These are phyloP conservation scores for Dioscorea alata DNA, from an alignment of 106 monocot genomes.

Conservation along the genomic window DNA sequence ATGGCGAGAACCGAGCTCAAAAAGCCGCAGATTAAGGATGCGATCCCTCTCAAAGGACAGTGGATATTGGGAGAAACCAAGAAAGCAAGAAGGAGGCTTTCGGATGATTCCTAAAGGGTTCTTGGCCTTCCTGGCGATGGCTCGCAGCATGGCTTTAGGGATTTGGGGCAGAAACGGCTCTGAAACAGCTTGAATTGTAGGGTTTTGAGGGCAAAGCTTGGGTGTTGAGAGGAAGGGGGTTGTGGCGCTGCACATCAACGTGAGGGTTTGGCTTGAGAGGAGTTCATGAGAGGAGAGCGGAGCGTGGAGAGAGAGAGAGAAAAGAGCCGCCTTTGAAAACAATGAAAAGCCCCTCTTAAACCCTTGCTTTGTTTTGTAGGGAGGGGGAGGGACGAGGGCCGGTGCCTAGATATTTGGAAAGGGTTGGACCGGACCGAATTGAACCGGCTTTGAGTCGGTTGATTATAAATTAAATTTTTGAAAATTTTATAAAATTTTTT, in stretches of 20 bases:
- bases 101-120: neutral
- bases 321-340: neutral
- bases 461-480: neutral
- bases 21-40: neutral
- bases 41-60: neutral
- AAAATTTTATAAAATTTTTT: too few species aligned
- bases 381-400: too few species aligned
- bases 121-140: neutral
- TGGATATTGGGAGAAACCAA: neutral
- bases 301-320: neutral
- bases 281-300: neutral
- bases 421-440: too few species aligned
- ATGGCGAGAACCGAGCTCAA: neutral
- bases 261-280: neutral
- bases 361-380: neutral
- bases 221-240: neutral
- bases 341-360: neutral
- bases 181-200: neutral
- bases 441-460: neutral
- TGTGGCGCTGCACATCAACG: conserved; percentile 26
- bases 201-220: neutral
- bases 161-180: neutral
- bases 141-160: conserved; percentile 19
- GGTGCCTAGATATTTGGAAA: too few species aligned
- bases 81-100: neutral